These are phyloP conservation scores for Colletotrichum sp. DNA, from an alignment of 2,329 filamentous ascomycete genomes.

Conservation along the genomic window DNA sequence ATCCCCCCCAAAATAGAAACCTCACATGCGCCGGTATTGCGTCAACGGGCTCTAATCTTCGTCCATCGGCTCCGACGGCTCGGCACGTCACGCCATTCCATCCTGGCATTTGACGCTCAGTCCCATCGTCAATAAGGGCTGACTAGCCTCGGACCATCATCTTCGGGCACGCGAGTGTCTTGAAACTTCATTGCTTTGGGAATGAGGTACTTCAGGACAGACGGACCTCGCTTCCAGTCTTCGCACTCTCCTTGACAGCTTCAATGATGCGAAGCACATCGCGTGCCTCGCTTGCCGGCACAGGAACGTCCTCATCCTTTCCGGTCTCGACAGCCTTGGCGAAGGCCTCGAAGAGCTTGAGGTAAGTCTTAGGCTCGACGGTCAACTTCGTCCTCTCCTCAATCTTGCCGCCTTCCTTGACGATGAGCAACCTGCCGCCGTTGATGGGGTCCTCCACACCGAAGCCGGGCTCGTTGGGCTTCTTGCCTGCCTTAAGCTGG, in stretches of 20 bases:
- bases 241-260: conserved; percentile 54
- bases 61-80: background rate
- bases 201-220: conserved; percentile 27
- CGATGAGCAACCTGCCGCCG: conserved; percentile 59
- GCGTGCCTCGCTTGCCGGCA: conserved; percentile 55
- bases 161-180: background rate
- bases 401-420: conserved; percentile 56
- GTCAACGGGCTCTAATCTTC: background rate
- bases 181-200: background rate
- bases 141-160: rapidly evolving
- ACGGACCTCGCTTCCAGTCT: conserved; percentile 48
- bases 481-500: conserved; percentile 69
- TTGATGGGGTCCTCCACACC: conserved; percentile 67
- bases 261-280: conserved; percentile 61
- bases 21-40: background rate
- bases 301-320: conserved; percentile 55
- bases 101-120: background rate
- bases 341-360: conserved; percentile 66
- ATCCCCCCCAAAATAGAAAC: background rate
- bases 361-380: conserved; percentile 70
- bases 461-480: conserved; percentile 66
- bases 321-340: conserved; percentile 52
- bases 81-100: background rate
- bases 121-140: background rate
- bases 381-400: conserved; percentile 59